Evolutionary conservation across 495 filamentous ascomycete species (phyloP).

Genomic region (Melanomma pulvis-pyrius): DNA sequence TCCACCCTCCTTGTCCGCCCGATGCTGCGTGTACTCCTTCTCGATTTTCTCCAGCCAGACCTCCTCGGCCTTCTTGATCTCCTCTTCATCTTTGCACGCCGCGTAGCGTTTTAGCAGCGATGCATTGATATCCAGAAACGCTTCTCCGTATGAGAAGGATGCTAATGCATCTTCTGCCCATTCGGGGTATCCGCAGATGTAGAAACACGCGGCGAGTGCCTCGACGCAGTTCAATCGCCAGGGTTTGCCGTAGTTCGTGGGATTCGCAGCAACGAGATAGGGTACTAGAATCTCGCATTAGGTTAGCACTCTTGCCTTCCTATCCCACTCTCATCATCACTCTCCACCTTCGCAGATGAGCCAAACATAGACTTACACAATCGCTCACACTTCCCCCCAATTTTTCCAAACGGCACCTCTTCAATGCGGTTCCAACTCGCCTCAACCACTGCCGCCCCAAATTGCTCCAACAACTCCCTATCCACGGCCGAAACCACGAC

Average conservation of each 20-base stretch:
- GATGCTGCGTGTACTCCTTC: conserved; percentile 79
- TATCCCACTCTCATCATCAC: neutral
- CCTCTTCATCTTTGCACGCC: conserved; percentile 78
- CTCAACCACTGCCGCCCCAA: conserved; percentile 94
- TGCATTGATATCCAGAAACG: conserved; percentile 86
- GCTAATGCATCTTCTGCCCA: conserved; percentile 84
- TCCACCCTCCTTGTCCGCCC: conserved; percentile 63
- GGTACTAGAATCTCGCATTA: conserved; percentile 82
- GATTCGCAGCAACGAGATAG: conserved; percentile 94
- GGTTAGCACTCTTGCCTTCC: no score
- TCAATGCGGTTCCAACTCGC: conserved; percentile 92
- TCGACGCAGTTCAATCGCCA: conserved; percentile 95
- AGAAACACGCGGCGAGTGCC: conserved; percentile 88
- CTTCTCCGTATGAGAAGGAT: conserved; percentile 83
- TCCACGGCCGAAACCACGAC: conserved; percentile 79
- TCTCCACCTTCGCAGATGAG: neutral
- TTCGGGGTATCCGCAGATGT: conserved; percentile 85
- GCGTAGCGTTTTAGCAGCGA: conserved; percentile 82
- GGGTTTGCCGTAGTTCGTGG: conserved; percentile 94
- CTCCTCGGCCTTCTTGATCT: conserved; percentile 81
- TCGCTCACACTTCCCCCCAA: conserved; percentile 93
- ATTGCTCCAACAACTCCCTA: conserved; percentile 74
- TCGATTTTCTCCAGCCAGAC: conserved; percentile 90
- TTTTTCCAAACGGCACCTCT: conserved; percentile 87
- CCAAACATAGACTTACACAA: conserved; percentile 53